These are phyloP conservation scores for Leishmania lainsoni DNA, from an alignment of 208 protist species.

Conservation along the genomic window DNA sequence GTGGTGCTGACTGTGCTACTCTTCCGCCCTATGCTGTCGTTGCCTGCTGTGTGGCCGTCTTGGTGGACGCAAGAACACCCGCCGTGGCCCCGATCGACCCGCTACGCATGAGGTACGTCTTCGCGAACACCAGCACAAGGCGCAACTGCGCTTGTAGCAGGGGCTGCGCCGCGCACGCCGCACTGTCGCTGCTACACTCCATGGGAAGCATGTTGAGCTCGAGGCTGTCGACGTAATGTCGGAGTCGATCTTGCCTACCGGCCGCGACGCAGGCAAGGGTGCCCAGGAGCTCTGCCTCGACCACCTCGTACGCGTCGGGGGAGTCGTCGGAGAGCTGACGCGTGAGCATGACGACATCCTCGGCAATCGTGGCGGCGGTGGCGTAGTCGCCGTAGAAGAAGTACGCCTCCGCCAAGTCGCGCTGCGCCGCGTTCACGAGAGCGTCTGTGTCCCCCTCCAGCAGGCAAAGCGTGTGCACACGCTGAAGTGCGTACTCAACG, in stretches of 20 bases:
- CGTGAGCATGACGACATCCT: slow-evolving; percentile 53
- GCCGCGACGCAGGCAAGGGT: slow-evolving; percentile 29
- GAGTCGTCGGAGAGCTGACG: slow-evolving; percentile 36
- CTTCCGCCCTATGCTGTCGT: background rate
- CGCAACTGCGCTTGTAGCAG: slow-evolving; percentile 45
- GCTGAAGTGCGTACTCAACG: slow-evolving; percentile 56
- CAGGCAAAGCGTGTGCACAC: slow-evolving; percentile 55
- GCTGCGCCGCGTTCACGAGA: slow-evolving; percentile 48
- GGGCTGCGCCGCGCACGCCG: slow-evolving; percentile 10
- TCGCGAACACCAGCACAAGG: slow-evolving; percentile 36
- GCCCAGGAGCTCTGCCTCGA: slow-evolving; percentile 39
- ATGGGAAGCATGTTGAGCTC: slow-evolving; percentile 31
- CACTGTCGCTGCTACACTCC: slow-evolving; percentile 1
- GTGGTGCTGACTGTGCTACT: slow-evolving; percentile 1
- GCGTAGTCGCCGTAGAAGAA: slow-evolving; percentile 55
- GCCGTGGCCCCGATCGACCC: background rate
- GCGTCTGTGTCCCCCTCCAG: slow-evolving; percentile 45
- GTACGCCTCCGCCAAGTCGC: slow-evolving; percentile 50
- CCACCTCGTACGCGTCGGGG: slow-evolving; percentile 37
- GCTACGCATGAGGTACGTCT: slow-evolving; percentile 13
- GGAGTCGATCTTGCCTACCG: slow-evolving; percentile 25
- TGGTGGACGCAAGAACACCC: background rate
- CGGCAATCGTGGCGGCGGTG: slow-evolving; percentile 39
- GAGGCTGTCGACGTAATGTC: slow-evolving; percentile 20
- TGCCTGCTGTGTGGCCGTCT: background rate